These are phyloP conservation scores for Backusella tuberculispora DNA, from an alignment of 192 early-diverging fungal genomes.

Conservation along the genomic window DNA sequence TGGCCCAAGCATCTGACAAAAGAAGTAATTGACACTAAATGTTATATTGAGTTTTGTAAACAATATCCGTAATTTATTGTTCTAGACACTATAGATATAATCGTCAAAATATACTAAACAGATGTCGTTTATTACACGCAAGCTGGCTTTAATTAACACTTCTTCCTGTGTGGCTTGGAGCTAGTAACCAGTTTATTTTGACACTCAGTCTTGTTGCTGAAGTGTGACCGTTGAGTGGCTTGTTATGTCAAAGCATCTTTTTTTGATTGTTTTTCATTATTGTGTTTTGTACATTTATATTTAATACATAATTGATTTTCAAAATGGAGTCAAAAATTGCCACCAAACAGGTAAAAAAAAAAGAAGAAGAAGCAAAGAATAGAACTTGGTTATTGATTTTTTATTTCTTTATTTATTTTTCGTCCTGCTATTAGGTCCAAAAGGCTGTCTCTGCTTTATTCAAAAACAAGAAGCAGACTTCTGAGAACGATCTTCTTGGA, in stretches of 20 bases:
- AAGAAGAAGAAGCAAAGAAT: neutral
- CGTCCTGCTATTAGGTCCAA: constrained; percentile 10
- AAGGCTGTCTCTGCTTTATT: constrained; percentile 33
- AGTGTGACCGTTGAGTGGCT: constrained; percentile 3
- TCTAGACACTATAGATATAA: too few species aligned
- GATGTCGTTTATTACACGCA: too few species aligned
- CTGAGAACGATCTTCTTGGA: constrained; percentile 25
- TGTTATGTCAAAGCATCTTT: constrained; percentile 16
- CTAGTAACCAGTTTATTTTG: neutral
- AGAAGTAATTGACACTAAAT: too few species aligned
- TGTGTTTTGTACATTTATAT: constrained; percentile 1
- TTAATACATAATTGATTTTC: neutral
- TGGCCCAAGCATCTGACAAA: too few species aligned
- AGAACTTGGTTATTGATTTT: too few species aligned
- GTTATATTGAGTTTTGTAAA: too few species aligned
- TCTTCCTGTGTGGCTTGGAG: neutral
- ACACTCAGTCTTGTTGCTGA: neutral
- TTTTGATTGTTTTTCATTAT: neutral
- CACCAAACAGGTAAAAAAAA: neutral
- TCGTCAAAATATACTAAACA: too few species aligned
- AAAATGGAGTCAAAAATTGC: constrained; percentile 9
- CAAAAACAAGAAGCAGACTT: constrained; percentile 18
- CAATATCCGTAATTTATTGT: too few species aligned
- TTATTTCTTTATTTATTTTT: neutral
- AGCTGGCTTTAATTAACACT: too few species aligned